These are phyloP conservation scores for Kodamaea hsintzibuensis DNA, from an alignment of 805 yeast species.

Conservation along the genomic window DNA sequence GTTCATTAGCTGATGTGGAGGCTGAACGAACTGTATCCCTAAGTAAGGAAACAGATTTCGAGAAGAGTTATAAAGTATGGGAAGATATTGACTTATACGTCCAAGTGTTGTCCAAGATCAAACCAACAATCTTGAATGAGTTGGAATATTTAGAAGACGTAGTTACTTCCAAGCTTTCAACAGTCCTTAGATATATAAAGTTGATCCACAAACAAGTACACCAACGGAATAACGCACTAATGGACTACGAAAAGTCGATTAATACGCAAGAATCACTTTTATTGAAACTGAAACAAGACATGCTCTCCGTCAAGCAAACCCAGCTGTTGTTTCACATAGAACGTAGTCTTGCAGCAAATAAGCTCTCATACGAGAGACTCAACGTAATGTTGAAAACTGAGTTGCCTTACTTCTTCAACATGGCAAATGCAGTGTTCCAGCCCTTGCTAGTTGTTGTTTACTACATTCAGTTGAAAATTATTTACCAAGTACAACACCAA, in stretches of 20 bases:
- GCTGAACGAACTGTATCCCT: background rate
- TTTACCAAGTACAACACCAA: conserved; percentile 29
- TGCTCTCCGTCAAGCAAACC: conserved; percentile 29
- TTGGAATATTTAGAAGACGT: conserved; percentile 9
- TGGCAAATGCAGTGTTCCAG: conserved; percentile 30
- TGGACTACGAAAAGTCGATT: conserved; percentile 38
- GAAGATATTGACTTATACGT: conserved; percentile 19
- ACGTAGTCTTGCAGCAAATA: conserved; percentile 25
- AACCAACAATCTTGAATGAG: conserved; percentile 15
- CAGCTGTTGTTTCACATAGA: conserved; percentile 23
- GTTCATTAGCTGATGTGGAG: conserved; percentile 4
- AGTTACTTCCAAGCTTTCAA: conserved; percentile 16
- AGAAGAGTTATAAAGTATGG: conserved; percentile 20
- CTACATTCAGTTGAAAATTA: conserved; percentile 37
- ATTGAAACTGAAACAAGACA: conserved; percentile 38
- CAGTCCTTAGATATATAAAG: conserved; percentile 18
- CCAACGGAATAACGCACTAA: conserved; percentile 32
- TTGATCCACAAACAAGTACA: conserved; percentile 28
- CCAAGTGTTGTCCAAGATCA: conserved; percentile 17
- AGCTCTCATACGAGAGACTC: conserved; percentile 30
- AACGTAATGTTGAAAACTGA: conserved; percentile 46
- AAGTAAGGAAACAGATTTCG: conserved; percentile 6
- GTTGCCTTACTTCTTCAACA: conserved; percentile 43
- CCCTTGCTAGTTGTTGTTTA: conserved; percentile 35
- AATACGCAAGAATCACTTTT: conserved; percentile 28